phyloP scores from a whole-genome alignment of 108 stramenopile species.

The Seminavis robusta region DNA sequence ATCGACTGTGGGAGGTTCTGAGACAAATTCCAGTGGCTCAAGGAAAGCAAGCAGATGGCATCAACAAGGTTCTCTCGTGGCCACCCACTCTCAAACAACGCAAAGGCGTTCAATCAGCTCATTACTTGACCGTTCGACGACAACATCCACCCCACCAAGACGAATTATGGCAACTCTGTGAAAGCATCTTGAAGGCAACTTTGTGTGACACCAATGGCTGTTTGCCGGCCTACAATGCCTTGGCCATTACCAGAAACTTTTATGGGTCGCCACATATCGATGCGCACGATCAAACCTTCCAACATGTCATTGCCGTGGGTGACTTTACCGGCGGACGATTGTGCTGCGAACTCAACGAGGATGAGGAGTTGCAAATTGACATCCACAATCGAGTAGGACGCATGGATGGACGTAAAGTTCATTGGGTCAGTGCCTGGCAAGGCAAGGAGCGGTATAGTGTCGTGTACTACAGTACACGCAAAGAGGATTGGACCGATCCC shows the following conservation, averaged over 20 bases:
- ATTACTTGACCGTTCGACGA: too few species aligned
- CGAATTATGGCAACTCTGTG: background rate
- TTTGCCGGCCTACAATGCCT: background rate
- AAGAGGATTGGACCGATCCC: too few species aligned
- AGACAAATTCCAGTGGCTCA: too few species aligned
- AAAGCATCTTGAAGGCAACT: background rate
- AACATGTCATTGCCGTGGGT: slow-evolving; percentile 3
- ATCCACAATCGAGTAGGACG: background rate
- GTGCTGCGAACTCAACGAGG: background rate
- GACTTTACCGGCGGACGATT: background rate
- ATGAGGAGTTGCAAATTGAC: background rate
- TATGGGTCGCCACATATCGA: slow-evolving; percentile 6
- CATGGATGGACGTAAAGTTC: background rate
- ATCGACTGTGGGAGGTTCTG: too few species aligned
- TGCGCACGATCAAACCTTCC: slow-evolving; percentile 3
- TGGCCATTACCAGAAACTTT: slow-evolving; percentile 4
- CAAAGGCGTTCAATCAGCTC: too few species aligned
- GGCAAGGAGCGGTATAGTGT: too few species aligned
- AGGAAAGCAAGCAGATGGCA: too few species aligned
- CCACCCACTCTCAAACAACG: too few species aligned
- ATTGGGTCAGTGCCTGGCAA: too few species aligned
- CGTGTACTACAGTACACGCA: too few species aligned
- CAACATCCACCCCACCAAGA: too few species aligned
- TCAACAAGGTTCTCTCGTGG: too few species aligned
- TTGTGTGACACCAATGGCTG: background rate